These are phyloP conservation scores for Peltaster fructicola DNA, from an alignment of 2,329 filamentous ascomycete genomes.

Conservation along the genomic window DNA sequence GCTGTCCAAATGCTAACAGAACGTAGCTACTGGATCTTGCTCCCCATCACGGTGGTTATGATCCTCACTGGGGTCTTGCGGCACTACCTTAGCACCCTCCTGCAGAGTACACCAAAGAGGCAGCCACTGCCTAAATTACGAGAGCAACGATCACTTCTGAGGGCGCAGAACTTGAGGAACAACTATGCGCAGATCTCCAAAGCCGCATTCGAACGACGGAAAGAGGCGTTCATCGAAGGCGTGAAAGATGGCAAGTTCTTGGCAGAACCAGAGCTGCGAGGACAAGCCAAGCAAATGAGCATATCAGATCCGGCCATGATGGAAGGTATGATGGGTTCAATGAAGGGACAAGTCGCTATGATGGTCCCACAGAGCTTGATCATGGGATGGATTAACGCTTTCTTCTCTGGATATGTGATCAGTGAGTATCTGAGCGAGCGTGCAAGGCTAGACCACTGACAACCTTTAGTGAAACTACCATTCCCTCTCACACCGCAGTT, in stretches of 20 bases:
- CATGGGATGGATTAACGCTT: conserved; percentile 99
- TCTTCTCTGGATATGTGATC: conserved; percentile 96
- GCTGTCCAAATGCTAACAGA: too few relatives aligned
- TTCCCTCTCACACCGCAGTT: conserved; percentile 97
- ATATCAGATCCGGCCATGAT: conserved; percentile 91
- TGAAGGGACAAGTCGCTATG: conserved; percentile 99
- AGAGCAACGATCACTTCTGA: conserved; percentile 68
- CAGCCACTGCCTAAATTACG: conserved; percentile 57
- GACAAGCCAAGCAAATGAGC: conserved; percentile 79
- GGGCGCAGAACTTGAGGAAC: conserved; percentile 65
- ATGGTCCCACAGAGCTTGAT: conserved; percentile 97
- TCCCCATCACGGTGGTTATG: conserved; percentile 97
- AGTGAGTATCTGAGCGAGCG: conserved; percentile 37
- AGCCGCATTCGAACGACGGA: conserved; percentile 60
- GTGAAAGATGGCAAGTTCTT: conserved; percentile 78
- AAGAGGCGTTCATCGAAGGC: conserved; percentile 60
- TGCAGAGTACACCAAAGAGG: conserved; percentile 71
- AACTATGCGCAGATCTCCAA: conserved; percentile 68
- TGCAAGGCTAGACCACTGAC: conserved; percentile 4
- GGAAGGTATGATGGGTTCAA: conserved; percentile 99
- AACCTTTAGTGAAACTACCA: conserved; percentile 65
- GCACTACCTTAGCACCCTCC: conserved; percentile 87
- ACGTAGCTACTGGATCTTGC: conserved; percentile 89
- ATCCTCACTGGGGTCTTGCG: conserved; percentile 87
- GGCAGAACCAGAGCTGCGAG: conserved; percentile 71